These are phyloP conservation scores for Breviolum minutum DNA, from an alignment of 73 alveolate species.

Conservation along the genomic window DNA sequence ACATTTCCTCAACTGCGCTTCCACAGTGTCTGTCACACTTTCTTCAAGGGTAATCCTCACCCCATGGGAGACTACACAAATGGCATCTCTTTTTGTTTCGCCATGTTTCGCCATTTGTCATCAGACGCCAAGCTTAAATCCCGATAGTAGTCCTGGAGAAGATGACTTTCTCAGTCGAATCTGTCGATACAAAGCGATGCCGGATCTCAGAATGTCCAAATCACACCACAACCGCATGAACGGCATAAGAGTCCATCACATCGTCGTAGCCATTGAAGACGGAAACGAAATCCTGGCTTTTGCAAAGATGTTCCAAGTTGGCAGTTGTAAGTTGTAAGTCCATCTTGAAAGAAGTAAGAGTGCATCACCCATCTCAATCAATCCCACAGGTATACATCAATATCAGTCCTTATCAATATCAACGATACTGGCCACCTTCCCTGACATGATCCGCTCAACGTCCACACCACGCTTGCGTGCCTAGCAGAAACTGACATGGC, in stretches of 20 bases:
- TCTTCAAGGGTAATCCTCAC: background rate
- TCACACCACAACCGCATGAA: background rate
- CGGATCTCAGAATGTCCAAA: too few relatives aligned
- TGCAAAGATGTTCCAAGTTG: background rate
- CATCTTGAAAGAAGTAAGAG: background rate
- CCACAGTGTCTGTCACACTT: too few relatives aligned
- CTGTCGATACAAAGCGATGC: background rate
- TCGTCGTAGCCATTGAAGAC: slow-evolving; percentile 58
- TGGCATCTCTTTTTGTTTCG: background rate
- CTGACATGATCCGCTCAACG: slow-evolving; percentile 40
- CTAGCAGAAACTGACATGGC: too few relatives aligned
- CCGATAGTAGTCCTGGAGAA: slow-evolving; percentile 43
- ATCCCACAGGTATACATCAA: too few relatives aligned
- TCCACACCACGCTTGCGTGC: slow-evolving; percentile 82
- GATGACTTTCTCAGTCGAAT: background rate
- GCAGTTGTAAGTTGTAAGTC: background rate
- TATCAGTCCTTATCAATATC: slow-evolving; percentile 63
- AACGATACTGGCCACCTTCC: slow-evolving; percentile 74
- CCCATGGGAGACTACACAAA: background rate
- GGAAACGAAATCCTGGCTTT: slow-evolving; percentile 42
- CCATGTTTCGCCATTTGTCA: slow-evolving; percentile 67
- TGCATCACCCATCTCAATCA: background rate
- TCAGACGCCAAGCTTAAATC: slow-evolving; percentile 69
- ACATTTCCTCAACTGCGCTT: background rate
- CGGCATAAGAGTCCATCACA: slow-evolving; percentile 8